Evolutionary conservation across 1,284 basidiomycete genomes (phyloP), one percentile per base, ranked within the genome.

Genomic region (Phylloboletellus chloephorus): DNA sequence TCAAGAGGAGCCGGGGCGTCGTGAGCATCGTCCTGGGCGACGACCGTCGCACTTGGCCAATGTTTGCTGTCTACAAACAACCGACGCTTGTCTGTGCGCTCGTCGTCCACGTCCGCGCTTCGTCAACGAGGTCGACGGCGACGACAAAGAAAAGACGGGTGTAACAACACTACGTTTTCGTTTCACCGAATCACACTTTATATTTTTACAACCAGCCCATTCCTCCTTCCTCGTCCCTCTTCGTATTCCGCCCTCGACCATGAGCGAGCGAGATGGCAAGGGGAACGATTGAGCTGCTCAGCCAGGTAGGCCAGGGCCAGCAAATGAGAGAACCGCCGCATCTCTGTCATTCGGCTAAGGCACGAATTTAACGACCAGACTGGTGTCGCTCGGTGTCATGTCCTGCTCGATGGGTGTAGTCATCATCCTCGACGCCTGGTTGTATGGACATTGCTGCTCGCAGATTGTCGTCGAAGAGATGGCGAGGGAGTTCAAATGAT

Each of bases 341-440:
- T 89, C 90, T 78, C 90, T 66, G 41, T 88, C 79, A 39, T 67
- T 66, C 0, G 83, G 67, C 22, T 80, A 74, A n/a, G 86, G 81
- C 0, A 90, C 87, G 58, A 92, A 94, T 55, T 94, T 94, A 3
- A 94, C 62, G 4, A 94, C 90, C 21, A 94, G 74, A 58, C 87
- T 90, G 44, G 93, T 74, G 15, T 82, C 53, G 53, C 89, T 83
- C 80, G 88, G 93, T 50, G 67, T 69, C 41, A 61, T 66, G 1
- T 61, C 55, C 50, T 82, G 66, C 42, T 72, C 61, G 1, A 93
- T 88, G 0, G 88, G 80, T 0, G 71, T 76, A 25, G 73, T 73
- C 11, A 78, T 67, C 33, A 94, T 78, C 88, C 88, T 93, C 1
- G 71, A 65, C 6, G 67, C 37, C 83, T 72, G 40, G 74, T 81